These are phyloP conservation scores for Cronartium quercuum DNA, from an alignment of 1,284 basidiomycete genomes.

Conservation along the genomic window DNA sequence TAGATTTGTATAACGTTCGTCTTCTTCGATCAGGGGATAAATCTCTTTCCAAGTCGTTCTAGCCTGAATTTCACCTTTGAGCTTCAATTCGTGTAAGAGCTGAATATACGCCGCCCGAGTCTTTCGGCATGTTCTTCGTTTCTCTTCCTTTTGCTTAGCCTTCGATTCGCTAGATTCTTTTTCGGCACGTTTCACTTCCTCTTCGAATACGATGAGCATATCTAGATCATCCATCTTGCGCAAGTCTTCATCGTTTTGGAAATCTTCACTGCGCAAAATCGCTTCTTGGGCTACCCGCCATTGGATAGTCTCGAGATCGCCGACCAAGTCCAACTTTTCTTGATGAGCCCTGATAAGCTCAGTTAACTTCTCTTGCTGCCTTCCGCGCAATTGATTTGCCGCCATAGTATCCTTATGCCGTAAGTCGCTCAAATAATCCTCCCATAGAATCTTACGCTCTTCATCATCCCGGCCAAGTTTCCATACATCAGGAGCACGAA, in stretches of 20 bases:
- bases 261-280: constrained; percentile 69
- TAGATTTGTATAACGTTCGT: constrained; percentile 74
- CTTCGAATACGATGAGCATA: constrained; percentile 82
- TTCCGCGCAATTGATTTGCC: constrained; percentile 42
- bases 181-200: constrained; percentile 77
- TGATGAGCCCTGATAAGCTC: constrained; percentile 28
- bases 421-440: constrained; percentile 77
- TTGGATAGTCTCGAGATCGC: constrained; percentile 57
- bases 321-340: constrained; percentile 30
- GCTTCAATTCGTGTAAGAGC: constrained; percentile 65
- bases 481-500: constrained; percentile 55
- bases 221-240: constrained; percentile 76
- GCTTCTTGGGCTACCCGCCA: constrained; percentile 75
- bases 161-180: constrained; percentile 78
- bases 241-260: constrained; percentile 65
- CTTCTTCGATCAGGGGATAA: constrained; percentile 67
- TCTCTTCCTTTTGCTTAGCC: constrained; percentile 70
- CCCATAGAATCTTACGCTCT: constrained; percentile 75
- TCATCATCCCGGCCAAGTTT: constrained; percentile 71
- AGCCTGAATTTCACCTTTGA: constrained; percentile 65
- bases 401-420: constrained; percentile 75
- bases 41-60: constrained; percentile 85
- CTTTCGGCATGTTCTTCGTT: constrained; percentile 72
- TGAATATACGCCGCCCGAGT: constrained; percentile 77
- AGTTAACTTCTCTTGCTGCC: constrained; percentile 35